These are phyloP conservation scores for Boletus vinaceobasis DNA, from an alignment of 768 basidiomycete species.

Conservation along the genomic window DNA sequence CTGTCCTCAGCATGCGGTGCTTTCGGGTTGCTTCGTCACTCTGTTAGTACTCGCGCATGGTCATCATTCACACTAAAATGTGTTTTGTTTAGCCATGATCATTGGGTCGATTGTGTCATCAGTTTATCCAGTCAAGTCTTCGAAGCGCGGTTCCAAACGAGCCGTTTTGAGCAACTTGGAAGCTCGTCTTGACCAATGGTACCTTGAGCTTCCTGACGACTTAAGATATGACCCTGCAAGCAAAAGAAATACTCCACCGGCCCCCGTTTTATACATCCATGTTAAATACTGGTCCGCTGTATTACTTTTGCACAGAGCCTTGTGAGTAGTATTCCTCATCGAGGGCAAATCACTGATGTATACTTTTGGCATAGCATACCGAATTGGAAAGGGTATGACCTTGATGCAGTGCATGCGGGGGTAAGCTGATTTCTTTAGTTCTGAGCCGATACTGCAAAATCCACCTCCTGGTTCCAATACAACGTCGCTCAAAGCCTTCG, in stretches of 20 bases:
- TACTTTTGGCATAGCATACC: constrained; percentile 51
- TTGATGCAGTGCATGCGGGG: neutral
- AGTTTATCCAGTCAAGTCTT: constrained; percentile 65
- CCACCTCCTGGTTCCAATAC: constrained; percentile 39
- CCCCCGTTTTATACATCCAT: constrained; percentile 66
- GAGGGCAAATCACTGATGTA: constrained; percentile 7
- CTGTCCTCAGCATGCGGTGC: constrained; percentile 47
- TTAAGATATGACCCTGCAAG: constrained; percentile 58
- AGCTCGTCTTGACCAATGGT: constrained; percentile 70
- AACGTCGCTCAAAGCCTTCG: constrained; percentile 62
- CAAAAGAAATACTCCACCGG: constrained; percentile 52
- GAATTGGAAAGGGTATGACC: constrained; percentile 59
- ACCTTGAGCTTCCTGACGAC: constrained; percentile 59
- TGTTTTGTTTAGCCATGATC: constrained; percentile 52
- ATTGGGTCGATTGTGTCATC: constrained; percentile 62
- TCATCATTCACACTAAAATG: constrained; percentile 2
- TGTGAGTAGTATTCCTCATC: constrained; percentile 49
- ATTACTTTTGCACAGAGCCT: constrained; percentile 71
- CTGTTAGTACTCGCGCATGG: constrained; percentile 39
- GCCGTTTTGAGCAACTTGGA: constrained; percentile 55
- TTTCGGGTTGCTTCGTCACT: constrained; percentile 57
- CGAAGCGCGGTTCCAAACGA: constrained; percentile 45
- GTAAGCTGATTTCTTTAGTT: constrained; percentile 27
- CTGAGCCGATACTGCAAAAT: constrained; percentile 43
- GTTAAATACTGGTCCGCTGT: constrained; percentile 76